These are phyloP conservation scores for Strombidium stylifer DNA, from an alignment of 73 alveolate genomes.

Conservation along the genomic window DNA sequence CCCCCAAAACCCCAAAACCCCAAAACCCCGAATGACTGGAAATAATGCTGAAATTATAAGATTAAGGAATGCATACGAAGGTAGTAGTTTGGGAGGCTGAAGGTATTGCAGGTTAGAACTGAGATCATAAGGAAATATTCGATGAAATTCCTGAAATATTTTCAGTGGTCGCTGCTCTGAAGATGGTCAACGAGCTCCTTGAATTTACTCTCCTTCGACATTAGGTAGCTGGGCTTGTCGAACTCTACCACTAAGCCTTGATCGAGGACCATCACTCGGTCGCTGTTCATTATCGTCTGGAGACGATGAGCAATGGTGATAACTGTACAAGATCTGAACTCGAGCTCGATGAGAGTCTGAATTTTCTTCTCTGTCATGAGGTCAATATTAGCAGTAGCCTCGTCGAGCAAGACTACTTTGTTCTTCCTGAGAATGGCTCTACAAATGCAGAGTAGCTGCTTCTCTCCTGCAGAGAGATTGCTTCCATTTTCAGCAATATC, in stretches of 20 bases:
- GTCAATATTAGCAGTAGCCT: slow-evolving; percentile 98
- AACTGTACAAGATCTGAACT: slow-evolving; percentile 82
- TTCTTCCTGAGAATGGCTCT: slow-evolving; percentile 84
- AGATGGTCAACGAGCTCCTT: slow-evolving; percentile 19
- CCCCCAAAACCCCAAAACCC: slow-evolving; percentile 1
- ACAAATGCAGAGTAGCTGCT: slow-evolving; percentile 88
- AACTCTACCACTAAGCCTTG: slow-evolving; percentile 84
- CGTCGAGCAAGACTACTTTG: slow-evolving; percentile 94
- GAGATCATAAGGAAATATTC: too few species aligned
- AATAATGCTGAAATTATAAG: too few species aligned
- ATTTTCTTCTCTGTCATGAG: slow-evolving; percentile 85
- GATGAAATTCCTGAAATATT: too few species aligned
- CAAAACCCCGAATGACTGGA: not conserved
- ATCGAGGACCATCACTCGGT: slow-evolving; percentile 83
- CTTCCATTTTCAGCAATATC: slow-evolving; percentile 86
- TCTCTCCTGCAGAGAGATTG: slow-evolving; percentile 94
- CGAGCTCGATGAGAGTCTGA: slow-evolving; percentile 70
- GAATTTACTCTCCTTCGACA: slow-evolving; percentile 44
- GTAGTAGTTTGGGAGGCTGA: too few species aligned
- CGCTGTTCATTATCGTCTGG: slow-evolving; percentile 86
- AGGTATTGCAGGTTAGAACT: too few species aligned
- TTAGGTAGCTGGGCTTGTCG: slow-evolving; percentile 76
- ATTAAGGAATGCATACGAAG: too few species aligned
- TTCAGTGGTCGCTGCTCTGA: slow-evolving; percentile 14
- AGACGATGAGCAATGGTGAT: slow-evolving; percentile 94